A percentile compares a stretch with the other conserved stretches of the same genome.
Conservation (phyloP, 1,139 yeast species). For the Blastobotrys arbuscula region DNA sequence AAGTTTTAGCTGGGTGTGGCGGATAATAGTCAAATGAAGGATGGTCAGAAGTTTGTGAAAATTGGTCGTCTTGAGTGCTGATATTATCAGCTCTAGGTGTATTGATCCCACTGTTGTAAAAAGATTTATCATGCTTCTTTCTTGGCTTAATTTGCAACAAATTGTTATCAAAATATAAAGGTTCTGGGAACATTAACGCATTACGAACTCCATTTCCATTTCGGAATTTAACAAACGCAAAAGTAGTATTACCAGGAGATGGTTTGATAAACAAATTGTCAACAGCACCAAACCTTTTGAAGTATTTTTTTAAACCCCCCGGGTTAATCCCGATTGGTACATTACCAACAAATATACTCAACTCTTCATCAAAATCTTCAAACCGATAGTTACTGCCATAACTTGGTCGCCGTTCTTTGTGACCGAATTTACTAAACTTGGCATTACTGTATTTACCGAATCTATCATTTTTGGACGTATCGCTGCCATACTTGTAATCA, state of each 20-base stretch:
- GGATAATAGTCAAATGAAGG: neutral
- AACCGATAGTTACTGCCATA: neutral
- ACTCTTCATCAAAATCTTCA: slow-evolving; percentile 4
- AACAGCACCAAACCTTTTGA: slow-evolving; percentile 7
- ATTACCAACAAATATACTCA: slow-evolving; percentile 10
- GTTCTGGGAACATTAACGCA: slow-evolving; percentile 8
- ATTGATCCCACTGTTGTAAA: neutral
- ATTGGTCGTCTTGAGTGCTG: neutral
- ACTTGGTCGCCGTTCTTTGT: neutral
- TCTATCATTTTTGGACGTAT: neutral
- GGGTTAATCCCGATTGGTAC: neutral
- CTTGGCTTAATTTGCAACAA: slow-evolving; percentile 8
- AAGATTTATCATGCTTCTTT: neutral
- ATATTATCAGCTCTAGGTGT: neutral
- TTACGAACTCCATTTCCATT: neutral
- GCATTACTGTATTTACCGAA: too few relatives aligned
- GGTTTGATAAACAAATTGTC: slow-evolving; percentile 5
- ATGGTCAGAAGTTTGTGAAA: neutral
- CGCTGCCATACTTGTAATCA: too few relatives aligned
- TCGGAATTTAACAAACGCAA: slow-evolving; percentile 9
- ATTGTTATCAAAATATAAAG: slow-evolving; percentile 2
- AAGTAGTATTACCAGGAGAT: neutral
- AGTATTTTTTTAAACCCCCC: neutral
- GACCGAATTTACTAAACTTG: too few relatives aligned
- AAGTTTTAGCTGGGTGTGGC: neutral